Evolutionary conservation across 108 stramenopile species (phyloP).

Genomic region (Fistulifera pelliculosa): DNA sequence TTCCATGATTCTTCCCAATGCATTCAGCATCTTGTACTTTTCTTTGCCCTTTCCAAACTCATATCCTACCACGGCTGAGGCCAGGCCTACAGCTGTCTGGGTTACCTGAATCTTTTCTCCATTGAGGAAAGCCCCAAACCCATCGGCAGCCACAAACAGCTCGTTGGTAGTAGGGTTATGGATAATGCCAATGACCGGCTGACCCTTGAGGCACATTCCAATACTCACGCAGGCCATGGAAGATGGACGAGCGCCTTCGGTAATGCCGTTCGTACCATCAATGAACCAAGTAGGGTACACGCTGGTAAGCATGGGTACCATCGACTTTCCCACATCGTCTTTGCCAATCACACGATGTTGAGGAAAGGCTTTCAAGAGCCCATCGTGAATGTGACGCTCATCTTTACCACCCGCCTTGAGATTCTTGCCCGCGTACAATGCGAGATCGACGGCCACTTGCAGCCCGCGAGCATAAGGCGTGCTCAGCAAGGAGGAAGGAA

Average conservation of each 20-base stretch:
- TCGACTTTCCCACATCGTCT: slow-evolving; percentile 48
- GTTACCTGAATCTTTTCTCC: slow-evolving; percentile 40
- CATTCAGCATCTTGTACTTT: slow-evolving; percentile 41
- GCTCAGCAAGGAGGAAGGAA: slow-evolving; percentile 16
- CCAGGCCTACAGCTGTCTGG: slow-evolving; percentile 19
- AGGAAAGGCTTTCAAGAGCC: slow-evolving; percentile 46
- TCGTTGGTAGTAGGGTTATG: slow-evolving; percentile 83
- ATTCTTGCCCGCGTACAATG: slow-evolving; percentile 38
- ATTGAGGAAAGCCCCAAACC: slow-evolving; percentile 81
- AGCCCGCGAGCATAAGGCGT: slow-evolving; percentile 18
- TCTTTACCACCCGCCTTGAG: slow-evolving; percentile 54
- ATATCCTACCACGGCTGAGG: slow-evolving; percentile 56
- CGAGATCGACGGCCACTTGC: slow-evolving; percentile 31
- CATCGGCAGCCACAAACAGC: slow-evolving; percentile 63
- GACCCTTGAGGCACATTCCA: slow-evolving; percentile 56
- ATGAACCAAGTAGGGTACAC: slow-evolving; percentile 68
- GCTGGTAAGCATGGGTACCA: slow-evolving; percentile 35
- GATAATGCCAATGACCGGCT: slow-evolving; percentile 79
- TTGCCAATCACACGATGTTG: slow-evolving; percentile 69
- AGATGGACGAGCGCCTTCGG: slow-evolving; percentile 55
- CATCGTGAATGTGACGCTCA: slow-evolving; percentile 45
- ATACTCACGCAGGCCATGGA: slow-evolving; percentile 87
- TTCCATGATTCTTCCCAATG: slow-evolving; percentile 39
- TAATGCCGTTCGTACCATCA: slow-evolving; percentile 89
- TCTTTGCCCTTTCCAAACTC: slow-evolving; percentile 78